A percentile compares a stretch with the other conserved stretches of the same genome.
phyloP scores from a whole-genome alignment of 2,329 filamentous ascomycete genomes.

The Cytospora mali region DNA sequence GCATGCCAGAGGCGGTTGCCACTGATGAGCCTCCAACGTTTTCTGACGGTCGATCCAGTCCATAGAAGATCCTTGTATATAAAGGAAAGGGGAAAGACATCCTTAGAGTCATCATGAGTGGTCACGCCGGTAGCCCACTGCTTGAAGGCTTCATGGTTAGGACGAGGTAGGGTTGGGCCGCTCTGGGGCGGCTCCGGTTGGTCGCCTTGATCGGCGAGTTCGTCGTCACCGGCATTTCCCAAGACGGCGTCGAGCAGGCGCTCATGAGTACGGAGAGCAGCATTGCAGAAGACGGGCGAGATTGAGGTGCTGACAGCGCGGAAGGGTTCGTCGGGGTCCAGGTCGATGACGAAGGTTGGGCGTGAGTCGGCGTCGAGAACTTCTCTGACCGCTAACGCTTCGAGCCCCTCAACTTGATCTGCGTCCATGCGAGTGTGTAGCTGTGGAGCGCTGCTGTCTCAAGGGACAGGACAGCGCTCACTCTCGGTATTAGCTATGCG shows the following conservation, averaged over 20 bases:
- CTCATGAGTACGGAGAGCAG: constrained; percentile 40
- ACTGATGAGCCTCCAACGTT: constrained; percentile 45
- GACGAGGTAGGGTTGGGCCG: constrained; percentile 3
- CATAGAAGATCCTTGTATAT: constrained; percentile 40
- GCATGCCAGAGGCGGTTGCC: constrained; percentile 42
- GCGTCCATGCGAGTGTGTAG: constrained; percentile 14
- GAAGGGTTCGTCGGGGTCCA: constrained; percentile 40
- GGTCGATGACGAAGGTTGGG: constrained; percentile 43
- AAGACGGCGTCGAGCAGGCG: constrained; percentile 37
- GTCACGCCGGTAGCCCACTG: constrained; percentile 46
- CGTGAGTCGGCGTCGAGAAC: constrained; percentile 42
- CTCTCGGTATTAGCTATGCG: constrained; percentile 4
- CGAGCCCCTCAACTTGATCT: constrained; percentile 30
- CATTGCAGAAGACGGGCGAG: constrained; percentile 41
- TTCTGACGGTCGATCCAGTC: constrained; percentile 44
- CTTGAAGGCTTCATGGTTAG: constrained; percentile 41
- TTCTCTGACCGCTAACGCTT: constrained; percentile 34
- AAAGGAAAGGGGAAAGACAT: constrained; percentile 47
- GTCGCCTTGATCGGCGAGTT: neutral
- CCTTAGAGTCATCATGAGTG: constrained; percentile 46
- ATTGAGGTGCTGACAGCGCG: constrained; percentile 32
- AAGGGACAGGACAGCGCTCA: constrained; percentile 12
- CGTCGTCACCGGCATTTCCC: neutral
- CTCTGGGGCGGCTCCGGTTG: neutral
- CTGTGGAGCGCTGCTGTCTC: constrained; percentile 5